A percentile compares a stretch with the other conserved stretches of the same genome.
Evolutionary conservation across 306 rosid species (phyloP).

Genomic region (Inga leiocalycina): DNA sequence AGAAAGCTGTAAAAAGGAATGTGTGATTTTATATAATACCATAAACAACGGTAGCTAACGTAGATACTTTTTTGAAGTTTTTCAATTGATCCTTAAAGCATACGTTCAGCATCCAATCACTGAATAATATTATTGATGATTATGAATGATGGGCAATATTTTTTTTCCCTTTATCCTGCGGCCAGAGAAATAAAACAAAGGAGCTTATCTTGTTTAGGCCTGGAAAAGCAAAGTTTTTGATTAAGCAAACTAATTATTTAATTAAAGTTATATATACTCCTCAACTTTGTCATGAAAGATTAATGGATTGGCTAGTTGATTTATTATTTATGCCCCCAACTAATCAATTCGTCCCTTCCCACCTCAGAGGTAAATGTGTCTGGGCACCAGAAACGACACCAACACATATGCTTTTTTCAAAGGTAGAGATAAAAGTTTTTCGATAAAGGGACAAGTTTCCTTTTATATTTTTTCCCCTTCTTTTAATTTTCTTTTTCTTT

Average conservation of each 20-base stretch:
- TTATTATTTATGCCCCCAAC: neutral
- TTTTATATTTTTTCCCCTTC: neutral
- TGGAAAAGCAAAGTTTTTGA: slow-evolving; percentile 30
- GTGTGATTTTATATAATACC: neutral
- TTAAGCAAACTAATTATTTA: slow-evolving; percentile 24
- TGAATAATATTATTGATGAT: slow-evolving; percentile 1
- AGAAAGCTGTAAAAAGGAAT: neutral
- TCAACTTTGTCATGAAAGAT: slow-evolving; percentile 22
- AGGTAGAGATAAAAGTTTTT: slow-evolving; percentile 42
- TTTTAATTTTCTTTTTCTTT: slow-evolving; percentile 10
- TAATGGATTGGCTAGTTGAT: slow-evolving; percentile 22
- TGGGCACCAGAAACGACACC: slow-evolving; percentile 44
- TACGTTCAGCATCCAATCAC: slow-evolving; percentile 7
- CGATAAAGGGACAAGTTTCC: slow-evolving; percentile 25
- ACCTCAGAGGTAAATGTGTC: slow-evolving; percentile 34
- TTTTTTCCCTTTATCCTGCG: neutral
- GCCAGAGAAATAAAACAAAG: neutral
- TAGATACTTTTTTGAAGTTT: neutral
- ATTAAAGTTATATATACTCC: slow-evolving; percentile 27
- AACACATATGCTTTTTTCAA: slow-evolving; percentile 28
- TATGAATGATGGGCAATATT: neutral
- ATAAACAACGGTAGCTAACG: neutral
- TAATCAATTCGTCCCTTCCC: slow-evolving; percentile 34
- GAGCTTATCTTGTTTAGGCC: slow-evolving; percentile 41
- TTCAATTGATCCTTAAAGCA: neutral